Conservation (phyloP, 139 green algal species). For the Chlamydomonas sp. region DNA sequence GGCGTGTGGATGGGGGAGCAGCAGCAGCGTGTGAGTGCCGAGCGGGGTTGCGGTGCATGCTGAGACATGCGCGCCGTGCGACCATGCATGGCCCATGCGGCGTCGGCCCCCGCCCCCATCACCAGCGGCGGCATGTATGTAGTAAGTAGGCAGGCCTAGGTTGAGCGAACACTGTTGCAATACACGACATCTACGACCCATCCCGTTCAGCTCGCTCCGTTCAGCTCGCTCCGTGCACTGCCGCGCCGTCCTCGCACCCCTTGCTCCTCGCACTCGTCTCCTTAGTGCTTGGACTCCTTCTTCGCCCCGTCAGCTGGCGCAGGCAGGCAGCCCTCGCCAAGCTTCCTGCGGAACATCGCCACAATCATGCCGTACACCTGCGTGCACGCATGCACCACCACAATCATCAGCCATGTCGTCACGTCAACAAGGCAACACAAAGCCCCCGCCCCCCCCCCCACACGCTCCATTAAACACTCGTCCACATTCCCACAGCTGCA, state of each 20-base stretch:
- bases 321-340: background rate
- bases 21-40: too few relatives aligned
- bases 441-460: too few relatives aligned
- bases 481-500: too few relatives aligned
- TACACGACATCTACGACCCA: background rate
- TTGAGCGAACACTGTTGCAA: background rate
- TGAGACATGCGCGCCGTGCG: too few relatives aligned
- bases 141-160: background rate
- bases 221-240: background rate
- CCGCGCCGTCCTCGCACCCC: background rate
- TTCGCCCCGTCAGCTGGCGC: background rate
- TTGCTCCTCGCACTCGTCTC: background rate
- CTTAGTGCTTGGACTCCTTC: slow-evolving; percentile 4
- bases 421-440: too few relatives aligned
- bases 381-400: too few relatives aligned
- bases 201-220: background rate
- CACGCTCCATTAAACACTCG: too few relatives aligned
- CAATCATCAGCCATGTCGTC: too few relatives aligned
- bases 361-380: background rate
- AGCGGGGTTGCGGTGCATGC: too few relatives aligned
- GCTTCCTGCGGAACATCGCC: background rate
- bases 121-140: background rate
- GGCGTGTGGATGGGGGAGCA: too few relatives aligned
- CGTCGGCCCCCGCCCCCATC: too few relatives aligned
- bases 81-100: background rate